A percentile compares a stretch with the other conserved stretches of the same genome.
Conservation (phyloP, 495 filamentous ascomycete genomes). For the Cercophora sp. region DNA sequence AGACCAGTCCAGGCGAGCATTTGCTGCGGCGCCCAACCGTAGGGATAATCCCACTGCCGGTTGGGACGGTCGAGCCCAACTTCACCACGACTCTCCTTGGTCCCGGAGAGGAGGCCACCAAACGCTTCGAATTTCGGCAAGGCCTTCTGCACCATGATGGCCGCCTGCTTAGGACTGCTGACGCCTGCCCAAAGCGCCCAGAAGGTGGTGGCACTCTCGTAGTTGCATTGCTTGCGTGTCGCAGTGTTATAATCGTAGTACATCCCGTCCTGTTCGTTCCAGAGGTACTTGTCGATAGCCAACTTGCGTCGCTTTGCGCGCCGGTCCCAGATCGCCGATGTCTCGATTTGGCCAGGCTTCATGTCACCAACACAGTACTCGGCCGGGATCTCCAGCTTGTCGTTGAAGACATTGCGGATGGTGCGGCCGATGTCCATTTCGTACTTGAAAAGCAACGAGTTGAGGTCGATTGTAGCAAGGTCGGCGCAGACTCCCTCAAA, state of each 20-base stretch:
- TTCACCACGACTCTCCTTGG: conserved; percentile 75
- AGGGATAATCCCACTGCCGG: conserved; percentile 96
- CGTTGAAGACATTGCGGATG: conserved; percentile 77
- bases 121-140: conserved; percentile 81
- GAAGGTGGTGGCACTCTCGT: conserved; percentile 87
- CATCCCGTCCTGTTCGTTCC: conserved; percentile 87
- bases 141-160: conserved; percentile 66
- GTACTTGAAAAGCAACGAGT: conserved; percentile 92
- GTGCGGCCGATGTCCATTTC: conserved; percentile 83
- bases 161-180: conserved; percentile 73
- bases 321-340: conserved; percentile 83
- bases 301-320: conserved; percentile 74
- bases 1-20: conserved; percentile 95
- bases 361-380: conserved; percentile 67
- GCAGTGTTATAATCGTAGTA: conserved; percentile 94
- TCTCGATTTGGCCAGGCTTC: conserved; percentile 60
- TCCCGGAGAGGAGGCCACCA: conserved; percentile 87
- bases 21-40: conserved; percentile 97
- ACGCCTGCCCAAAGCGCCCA: conserved; percentile 96
- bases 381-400: conserved; percentile 68
- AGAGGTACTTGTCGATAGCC: conserved; percentile 82
- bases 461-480: conserved; percentile 89
- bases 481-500: conserved; percentile 83
- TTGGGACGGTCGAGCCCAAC: conserved; percentile 81
- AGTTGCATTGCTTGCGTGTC: conserved; percentile 68